Conservation (phyloP, 2,329 filamentous ascomycete species). For the Tolypocladium tundrense region DNA sequence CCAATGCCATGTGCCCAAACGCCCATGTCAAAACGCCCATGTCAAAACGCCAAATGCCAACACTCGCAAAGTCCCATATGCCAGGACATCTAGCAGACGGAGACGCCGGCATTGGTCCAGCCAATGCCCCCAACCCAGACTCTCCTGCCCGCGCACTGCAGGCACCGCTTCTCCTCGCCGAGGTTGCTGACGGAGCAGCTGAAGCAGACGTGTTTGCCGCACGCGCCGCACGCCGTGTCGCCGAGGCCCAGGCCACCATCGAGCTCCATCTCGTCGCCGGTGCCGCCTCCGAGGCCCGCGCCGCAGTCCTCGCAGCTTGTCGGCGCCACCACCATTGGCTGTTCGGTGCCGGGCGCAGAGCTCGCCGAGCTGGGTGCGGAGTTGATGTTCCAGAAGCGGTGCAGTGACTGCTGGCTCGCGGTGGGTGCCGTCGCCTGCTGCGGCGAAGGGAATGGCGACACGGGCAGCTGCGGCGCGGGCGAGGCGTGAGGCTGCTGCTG, state of each 20-base stretch:
- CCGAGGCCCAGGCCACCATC: slow-evolving; percentile 16
- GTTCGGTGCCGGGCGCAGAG: slow-evolving; percentile 11
- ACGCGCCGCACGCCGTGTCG: slow-evolving; percentile 33
- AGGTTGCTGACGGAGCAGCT: slow-evolving; percentile 50
- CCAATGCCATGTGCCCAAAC: not conserved
- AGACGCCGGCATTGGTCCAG: slow-evolving; percentile 10
- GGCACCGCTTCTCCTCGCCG: slow-evolving; percentile 40
- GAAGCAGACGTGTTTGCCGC: slow-evolving; percentile 46
- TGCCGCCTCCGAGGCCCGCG: slow-evolving; percentile 11
- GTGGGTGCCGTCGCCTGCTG: slow-evolving; percentile 1
- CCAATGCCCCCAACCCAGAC: slow-evolving; percentile 7
- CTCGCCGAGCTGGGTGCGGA: slow-evolving; percentile 19
- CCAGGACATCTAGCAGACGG: slow-evolving; percentile 10
- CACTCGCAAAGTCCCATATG: not conserved
- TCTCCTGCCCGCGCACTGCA: slow-evolving; percentile 37
- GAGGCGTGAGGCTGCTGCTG: slow-evolving; percentile 6
- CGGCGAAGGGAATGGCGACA: not conserved
- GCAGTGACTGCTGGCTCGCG: slow-evolving; percentile 30
- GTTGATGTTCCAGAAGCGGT: slow-evolving; percentile 51
- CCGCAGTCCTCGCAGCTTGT: slow-evolving; percentile 47
- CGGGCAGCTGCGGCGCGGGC: not conserved
- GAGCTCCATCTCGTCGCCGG: slow-evolving; percentile 27
- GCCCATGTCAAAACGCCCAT: not conserved
- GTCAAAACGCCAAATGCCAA: not conserved
- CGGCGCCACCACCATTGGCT: slow-evolving; percentile 8